A percentile compares a stretch with the other conserved stretches of the same genome.
These are phyloP conservation scores for Nadsonia commutata DNA, from an alignment of 1,139 yeast species.

Conservation along the genomic window DNA sequence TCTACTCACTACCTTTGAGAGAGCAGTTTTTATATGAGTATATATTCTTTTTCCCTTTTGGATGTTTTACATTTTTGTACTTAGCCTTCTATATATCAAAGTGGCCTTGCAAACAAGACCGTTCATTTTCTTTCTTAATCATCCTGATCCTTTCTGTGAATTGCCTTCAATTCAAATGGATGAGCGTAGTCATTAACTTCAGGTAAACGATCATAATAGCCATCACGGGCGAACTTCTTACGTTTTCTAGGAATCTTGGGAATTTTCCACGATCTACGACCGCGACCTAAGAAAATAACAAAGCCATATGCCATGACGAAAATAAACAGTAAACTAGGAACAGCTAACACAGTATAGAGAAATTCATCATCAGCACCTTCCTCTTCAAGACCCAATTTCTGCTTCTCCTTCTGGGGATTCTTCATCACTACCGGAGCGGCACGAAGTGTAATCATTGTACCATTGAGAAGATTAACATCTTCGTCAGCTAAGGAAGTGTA, in stretches of 20 bases:
- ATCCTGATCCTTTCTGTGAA: background rate
- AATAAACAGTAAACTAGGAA: constrained; percentile 59
- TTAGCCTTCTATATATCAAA: too few species aligned
- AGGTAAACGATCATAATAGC: constrained; percentile 1
- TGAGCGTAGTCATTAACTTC: background rate
- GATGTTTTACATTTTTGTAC: too few species aligned
- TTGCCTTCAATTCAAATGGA: background rate
- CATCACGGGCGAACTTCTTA: background rate
- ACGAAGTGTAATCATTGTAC: constrained; percentile 41
- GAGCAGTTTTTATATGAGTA: too few species aligned
- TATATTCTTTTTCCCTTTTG: too few species aligned
- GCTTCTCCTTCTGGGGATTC: constrained; percentile 34
- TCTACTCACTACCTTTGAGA: too few species aligned
- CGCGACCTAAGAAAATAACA: constrained; percentile 2
- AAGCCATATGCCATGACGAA: constrained; percentile 22
- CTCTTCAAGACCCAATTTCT: constrained; percentile 19
- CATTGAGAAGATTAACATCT: constrained; percentile 32
- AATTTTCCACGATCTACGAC: constrained; percentile 4
- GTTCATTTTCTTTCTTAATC: too few species aligned
- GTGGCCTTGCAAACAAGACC: too few species aligned
- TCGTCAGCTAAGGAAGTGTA: constrained; percentile 54
- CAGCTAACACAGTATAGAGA: constrained; percentile 39
- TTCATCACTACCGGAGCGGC: constrained; percentile 40
- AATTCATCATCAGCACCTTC: constrained; percentile 39
- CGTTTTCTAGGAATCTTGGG: constrained; percentile 5